Percentiles rank a stretch among this genome's conserved stretches.
phyloP scores from a whole-genome alignment of 805 yeast species.

The Torulaspora maleeae region DNA sequence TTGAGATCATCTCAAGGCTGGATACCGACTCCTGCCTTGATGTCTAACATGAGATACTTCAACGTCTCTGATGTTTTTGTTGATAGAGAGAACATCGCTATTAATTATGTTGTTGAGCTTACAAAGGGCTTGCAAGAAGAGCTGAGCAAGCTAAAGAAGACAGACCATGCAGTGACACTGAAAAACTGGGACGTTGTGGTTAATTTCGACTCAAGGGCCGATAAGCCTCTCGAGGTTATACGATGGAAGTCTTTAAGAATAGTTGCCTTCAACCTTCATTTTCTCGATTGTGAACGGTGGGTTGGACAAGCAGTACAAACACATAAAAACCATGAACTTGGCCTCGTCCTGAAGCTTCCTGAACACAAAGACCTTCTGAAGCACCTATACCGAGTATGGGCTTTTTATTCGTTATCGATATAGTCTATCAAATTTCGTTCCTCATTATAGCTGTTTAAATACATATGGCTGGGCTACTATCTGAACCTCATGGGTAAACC shows the following conservation, averaged over 20 bases:
- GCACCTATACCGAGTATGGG: constrained; percentile 12
- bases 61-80: constrained; percentile 9
- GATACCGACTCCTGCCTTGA: constrained; percentile 16
- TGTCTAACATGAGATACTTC: constrained; percentile 9
- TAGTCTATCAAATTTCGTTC: background rate
- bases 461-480: background rate
- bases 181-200: constrained; percentile 12
- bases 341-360: constrained; percentile 11
- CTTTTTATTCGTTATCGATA: constrained; percentile 4
- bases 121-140: background rate
- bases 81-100: constrained; percentile 3
- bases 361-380: constrained; percentile 10
- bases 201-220: constrained; percentile 1
- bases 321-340: constrained; percentile 7
- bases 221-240: constrained; percentile 5
- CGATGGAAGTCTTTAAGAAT: background rate
- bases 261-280: constrained; percentile 8
- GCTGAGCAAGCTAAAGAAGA: background rate
- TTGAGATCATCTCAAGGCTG: constrained; percentile 9
- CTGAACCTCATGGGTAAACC: constrained; percentile 59
- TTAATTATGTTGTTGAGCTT: background rate
- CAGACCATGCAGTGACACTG: background rate
- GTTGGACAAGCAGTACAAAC: background rate
- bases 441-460: background rate
- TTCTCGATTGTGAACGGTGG: constrained; percentile 1